Base-by-base conservation (phyloP, 768 basidiomycete genomes). In the Leccinum subgranulosum region DNA sequence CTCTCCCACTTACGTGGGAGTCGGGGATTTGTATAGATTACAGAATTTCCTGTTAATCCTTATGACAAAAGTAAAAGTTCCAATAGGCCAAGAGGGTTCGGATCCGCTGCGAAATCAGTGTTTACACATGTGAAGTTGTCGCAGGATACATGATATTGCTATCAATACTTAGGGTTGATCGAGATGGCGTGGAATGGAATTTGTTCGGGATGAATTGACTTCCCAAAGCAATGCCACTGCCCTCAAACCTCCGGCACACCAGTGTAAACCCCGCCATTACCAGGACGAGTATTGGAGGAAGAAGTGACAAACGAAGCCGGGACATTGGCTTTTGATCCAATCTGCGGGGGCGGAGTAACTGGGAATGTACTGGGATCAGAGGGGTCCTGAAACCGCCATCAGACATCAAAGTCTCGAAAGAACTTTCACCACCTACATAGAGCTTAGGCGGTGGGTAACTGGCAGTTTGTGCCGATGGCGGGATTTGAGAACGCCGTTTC, bases 311-410 rank as follows among this genome's bases (percentile, higher is more conserved):
- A 15, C 25, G 54, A n/a, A 15, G 29, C 48, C 21, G 54, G 62
- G 33, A 56, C 10, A 8, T 60, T 60, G 12, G 36, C 54, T 3
- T 57, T 59, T 3, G 59, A 53, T 27, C n/a, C 53, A 10, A 55
- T 62, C 17, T 59, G 49, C 8, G 63, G 60, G 34, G 62, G 55
- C 4, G 74, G 66, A 6, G 72, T 59, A 41, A 55, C n/a, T n/a
- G 75, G 75, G 69, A 75, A 74, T 43, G 74, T 75, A 29, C 65
- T 69, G 11, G 74, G 74, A 51, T 75, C 75, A 33, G 74, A 69
- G 3, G 74, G 74, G 29, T 75, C 67, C 74, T 75, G 39, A 14
- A 27, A 53, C 15, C 43, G 11, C 3, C 7, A 15, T 61, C 33
- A 65, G 53, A 63, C 17, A 39, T 12, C 23, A 51, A 68, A 58